A percentile compares a stretch with the other conserved stretches of the same genome.
phyloP scores from a whole-genome alignment of 2,329 filamentous ascomycete genomes.

The Penicillium sp. region DNA sequence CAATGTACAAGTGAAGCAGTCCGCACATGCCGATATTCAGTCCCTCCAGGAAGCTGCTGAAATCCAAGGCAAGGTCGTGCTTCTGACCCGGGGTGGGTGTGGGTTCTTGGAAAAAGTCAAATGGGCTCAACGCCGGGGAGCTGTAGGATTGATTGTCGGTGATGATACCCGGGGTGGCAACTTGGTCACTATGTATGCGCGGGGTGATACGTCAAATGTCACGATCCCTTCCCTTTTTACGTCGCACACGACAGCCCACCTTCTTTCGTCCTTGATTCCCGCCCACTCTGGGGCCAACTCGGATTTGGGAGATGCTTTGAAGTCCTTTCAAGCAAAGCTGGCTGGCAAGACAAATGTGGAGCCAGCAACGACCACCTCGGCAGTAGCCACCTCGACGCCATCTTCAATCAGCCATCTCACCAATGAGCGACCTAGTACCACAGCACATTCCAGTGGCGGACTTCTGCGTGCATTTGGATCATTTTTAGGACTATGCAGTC shows the following conservation, averaged over 20 bases:
- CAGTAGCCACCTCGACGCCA: constrained; percentile 28
- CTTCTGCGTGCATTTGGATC: constrained; percentile 44
- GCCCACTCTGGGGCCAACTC: constrained; percentile 59
- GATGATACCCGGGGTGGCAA: constrained; percentile 86
- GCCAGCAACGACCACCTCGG: constrained; percentile 22
- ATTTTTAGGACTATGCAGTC: constrained; percentile 39
- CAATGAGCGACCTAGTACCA: constrained; percentile 13
- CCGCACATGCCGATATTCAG: constrained; percentile 79
- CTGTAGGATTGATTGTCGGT: constrained; percentile 83
- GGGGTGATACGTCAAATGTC: constrained; percentile 89
- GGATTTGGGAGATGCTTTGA: constrained; percentile 53
- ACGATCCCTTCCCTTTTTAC: constrained; percentile 94
- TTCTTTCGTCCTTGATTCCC: constrained; percentile 81
- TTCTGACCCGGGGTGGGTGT: constrained; percentile 87
- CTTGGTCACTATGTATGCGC: constrained; percentile 96
- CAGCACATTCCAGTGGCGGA: constrained; percentile 23
- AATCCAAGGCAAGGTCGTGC: constrained; percentile 85
- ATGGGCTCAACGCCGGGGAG: constrained; percentile 90
- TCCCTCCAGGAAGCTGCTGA: constrained; percentile 86
- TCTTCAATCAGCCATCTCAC: constrained; percentile 26
- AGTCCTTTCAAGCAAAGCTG: constrained; percentile 44
- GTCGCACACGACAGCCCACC: constrained; percentile 85
- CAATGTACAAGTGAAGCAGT: constrained; percentile 29
- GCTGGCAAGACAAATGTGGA: constrained; percentile 19
- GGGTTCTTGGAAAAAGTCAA: constrained; percentile 96